phyloP scores from a whole-genome alignment of 495 filamentous ascomycete genomes.

The Hypoxylon cercidicola region DNA sequence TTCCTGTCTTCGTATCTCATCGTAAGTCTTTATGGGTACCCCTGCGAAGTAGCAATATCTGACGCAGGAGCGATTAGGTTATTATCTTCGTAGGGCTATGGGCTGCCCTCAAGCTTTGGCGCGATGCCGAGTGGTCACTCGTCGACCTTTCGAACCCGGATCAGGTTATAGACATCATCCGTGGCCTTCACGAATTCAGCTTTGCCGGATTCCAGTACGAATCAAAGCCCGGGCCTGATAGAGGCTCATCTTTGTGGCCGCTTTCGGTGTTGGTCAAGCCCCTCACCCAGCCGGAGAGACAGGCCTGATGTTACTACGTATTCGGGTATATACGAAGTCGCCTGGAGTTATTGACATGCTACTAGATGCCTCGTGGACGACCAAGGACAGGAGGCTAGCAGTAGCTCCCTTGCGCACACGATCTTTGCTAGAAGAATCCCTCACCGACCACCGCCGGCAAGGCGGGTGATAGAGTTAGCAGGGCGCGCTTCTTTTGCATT shows the following conservation, averaged over 20 bases:
- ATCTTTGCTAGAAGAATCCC: too few relatives aligned
- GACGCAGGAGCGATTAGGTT: constrained; percentile 22
- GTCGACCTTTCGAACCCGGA: constrained; percentile 46
- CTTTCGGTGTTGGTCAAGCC: constrained; percentile 2
- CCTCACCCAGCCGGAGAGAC: background rate
- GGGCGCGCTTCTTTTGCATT: too few relatives aligned
- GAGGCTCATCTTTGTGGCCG: constrained; percentile 22
- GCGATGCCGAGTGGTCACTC: constrained; percentile 41
- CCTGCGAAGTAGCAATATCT: constrained; percentile 2
- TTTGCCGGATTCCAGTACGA: constrained; percentile 18
- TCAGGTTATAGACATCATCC: constrained; percentile 19
- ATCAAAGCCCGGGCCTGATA: background rate
- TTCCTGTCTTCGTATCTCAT: constrained; percentile 55
- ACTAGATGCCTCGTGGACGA: too few relatives aligned
- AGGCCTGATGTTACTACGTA: background rate
- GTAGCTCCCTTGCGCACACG: too few relatives aligned
- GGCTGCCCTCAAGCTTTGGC: constrained; percentile 44
- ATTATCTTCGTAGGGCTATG: constrained; percentile 48
- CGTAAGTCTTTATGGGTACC: constrained; percentile 36
- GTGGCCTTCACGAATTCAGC: constrained; percentile 18
- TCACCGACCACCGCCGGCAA: too few relatives aligned
- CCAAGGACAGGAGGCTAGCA: too few relatives aligned
- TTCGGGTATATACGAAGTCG: too few relatives aligned
- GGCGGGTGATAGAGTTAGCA: too few relatives aligned
- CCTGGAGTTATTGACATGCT: too few relatives aligned